phyloP scores from a whole-genome alignment of 306 rosid species.

The Malus sylvestris region DNA sequence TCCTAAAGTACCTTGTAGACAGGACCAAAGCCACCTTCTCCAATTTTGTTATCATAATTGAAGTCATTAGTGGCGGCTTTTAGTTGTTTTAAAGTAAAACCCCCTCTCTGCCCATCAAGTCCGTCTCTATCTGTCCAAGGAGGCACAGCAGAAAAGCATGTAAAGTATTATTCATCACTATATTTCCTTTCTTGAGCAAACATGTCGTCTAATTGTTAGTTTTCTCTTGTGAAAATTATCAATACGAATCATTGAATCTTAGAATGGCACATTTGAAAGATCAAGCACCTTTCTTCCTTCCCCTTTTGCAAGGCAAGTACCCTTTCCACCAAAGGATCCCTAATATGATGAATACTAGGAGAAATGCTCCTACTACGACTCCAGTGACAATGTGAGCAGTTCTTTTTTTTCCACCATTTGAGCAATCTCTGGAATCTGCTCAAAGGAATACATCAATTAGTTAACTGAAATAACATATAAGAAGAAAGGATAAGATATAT shows the following conservation, averaged over 20 bases:
- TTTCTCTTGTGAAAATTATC: not conserved
- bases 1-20: slow-evolving; percentile 46
- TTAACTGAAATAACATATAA: not conserved
- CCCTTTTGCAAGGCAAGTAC: slow-evolving; percentile 19
- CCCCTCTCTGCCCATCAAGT: slow-evolving; percentile 39
- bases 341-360: slow-evolving; percentile 23
- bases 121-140: slow-evolving; percentile 24
- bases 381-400: slow-evolving; percentile 23
- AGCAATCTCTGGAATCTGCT: slow-evolving; percentile 42
- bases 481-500: not conserved
- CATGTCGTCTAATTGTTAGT: not conserved
- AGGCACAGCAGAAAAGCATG: slow-evolving; percentile 6
- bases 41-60: slow-evolving; percentile 44
- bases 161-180: not conserved
- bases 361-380: slow-evolving; percentile 31
- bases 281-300: slow-evolving; percentile 25
- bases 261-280: not conserved
- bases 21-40: slow-evolving; percentile 76
- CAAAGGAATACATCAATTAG: not conserved
- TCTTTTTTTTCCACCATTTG: slow-evolving; percentile 25
- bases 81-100: slow-evolving; percentile 50
- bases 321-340: slow-evolving; percentile 58
- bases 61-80: slow-evolving; percentile 52
- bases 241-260: not conserved
- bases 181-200: not conserved